phyloP scores from a whole-genome alignment of 164 flowering plant genomes.

The Taxillus chinensis region DNA sequence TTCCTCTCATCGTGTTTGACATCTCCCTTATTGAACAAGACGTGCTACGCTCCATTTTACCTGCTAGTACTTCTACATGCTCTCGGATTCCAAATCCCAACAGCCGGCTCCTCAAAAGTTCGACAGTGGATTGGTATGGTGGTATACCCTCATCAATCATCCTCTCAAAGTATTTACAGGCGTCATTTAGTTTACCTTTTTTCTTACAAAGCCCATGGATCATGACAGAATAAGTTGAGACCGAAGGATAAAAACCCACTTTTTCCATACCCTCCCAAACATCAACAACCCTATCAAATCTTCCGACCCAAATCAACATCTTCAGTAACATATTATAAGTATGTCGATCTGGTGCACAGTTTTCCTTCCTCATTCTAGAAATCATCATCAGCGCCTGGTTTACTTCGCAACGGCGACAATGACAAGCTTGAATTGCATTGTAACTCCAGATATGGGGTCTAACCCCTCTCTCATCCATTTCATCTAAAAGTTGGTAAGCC shows the following conservation, averaged over 20 bases:
- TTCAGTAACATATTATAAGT: conserved; percentile 83
- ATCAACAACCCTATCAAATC: conserved; percentile 53
- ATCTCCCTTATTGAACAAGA: conserved; percentile 58
- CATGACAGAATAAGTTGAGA: conserved; percentile 79
- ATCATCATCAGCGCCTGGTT: conserved; percentile 54
- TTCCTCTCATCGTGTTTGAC: conserved; percentile 45
- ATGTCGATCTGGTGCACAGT: conserved; percentile 58
- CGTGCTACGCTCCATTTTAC: conserved; percentile 64
- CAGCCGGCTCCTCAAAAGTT: conserved; percentile 53
- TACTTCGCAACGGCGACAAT: conserved; percentile 70
- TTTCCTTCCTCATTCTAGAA: conserved; percentile 46
- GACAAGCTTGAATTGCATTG: conserved; percentile 61
- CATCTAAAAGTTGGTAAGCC: conserved; percentile 59
- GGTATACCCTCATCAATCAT: conserved; percentile 97
- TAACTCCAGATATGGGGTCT: conserved; percentile 72
- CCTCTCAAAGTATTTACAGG: conserved; percentile 68
- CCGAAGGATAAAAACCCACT: conserved; percentile 65
- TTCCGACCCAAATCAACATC: conserved; percentile 59
- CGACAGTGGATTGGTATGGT: conserved; percentile 60
- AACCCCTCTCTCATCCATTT: conserved; percentile 56
- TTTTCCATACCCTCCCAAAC: conserved; percentile 66
- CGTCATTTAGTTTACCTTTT: conserved; percentile 73
- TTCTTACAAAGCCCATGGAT: conserved; percentile 77
- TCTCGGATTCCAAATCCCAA: conserved; percentile 40
- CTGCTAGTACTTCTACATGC: conserved; percentile 38